Conservation (phyloP, 2,329 filamentous ascomycete genomes). For the Drechslerella stenobrocha region DNA sequence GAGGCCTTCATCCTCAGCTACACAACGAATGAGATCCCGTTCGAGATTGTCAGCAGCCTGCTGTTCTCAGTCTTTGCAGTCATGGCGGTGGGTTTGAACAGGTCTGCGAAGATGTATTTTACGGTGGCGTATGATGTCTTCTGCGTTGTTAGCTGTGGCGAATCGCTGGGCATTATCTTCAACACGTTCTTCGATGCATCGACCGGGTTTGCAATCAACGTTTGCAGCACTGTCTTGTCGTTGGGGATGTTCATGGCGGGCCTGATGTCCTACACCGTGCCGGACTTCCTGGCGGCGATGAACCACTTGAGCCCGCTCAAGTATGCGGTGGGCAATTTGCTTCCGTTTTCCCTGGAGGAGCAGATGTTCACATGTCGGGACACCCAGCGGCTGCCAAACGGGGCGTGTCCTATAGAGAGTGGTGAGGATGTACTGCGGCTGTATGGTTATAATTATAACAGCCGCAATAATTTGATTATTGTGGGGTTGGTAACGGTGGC, state of each 20-base stretch:
- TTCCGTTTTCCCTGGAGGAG: constrained; percentile 66
- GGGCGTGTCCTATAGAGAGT: constrained; percentile 66
- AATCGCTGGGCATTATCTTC: constrained; percentile 77
- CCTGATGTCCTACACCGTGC: constrained; percentile 71
- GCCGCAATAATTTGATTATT: constrained; percentile 65
- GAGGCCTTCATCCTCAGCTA: constrained; percentile 73
- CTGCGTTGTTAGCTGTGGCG: constrained; percentile 72
- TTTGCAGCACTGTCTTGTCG: constrained; percentile 70
- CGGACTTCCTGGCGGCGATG: constrained; percentile 66
- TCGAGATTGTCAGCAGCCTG: constrained; percentile 68
- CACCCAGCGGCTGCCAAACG: constrained; percentile 64
- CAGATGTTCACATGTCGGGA: constrained; percentile 68
- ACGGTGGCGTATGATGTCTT: constrained; percentile 70
- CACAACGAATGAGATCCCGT: constrained; percentile 70
- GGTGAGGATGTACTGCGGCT: constrained; percentile 69
- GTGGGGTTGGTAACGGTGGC: constrained; percentile 67
- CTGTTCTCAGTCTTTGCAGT: constrained; percentile 68
- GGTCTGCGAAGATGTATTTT: constrained; percentile 68
- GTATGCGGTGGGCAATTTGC: constrained; percentile 69
- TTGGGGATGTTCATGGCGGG: constrained; percentile 73
- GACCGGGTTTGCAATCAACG: constrained; percentile 74
- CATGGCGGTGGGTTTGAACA: constrained; percentile 68
- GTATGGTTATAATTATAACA: constrained; percentile 66
- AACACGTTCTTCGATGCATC: constrained; percentile 71
- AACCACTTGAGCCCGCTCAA: constrained; percentile 74